Percentiles rank a stretch among this genome's conserved stretches.
Evolutionary conservation across 345 rosid genomes (phyloP).

Genomic region (Linum tenue): DNA sequence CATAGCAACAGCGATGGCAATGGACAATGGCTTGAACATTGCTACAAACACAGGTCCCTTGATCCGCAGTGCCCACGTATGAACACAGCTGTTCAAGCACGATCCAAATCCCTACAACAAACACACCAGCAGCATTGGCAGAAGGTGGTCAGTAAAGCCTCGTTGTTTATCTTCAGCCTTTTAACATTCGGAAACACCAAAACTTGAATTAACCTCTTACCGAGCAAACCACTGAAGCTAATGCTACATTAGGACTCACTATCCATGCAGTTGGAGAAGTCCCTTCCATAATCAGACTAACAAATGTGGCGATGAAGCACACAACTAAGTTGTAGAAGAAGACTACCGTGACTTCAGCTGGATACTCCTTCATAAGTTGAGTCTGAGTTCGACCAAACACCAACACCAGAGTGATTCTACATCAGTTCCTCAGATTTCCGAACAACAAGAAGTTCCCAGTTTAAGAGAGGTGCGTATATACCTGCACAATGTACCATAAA

Average conservation of each 20-base stretch:
- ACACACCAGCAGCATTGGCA: background rate
- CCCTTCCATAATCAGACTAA: background rate
- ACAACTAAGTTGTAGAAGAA: background rate
- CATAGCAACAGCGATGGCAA: slow-evolving; percentile 26
- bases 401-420: background rate
- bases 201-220: background rate
- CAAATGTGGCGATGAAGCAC: background rate
- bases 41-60: slow-evolving; percentile 26
- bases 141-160: no score
- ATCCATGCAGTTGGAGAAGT: background rate
- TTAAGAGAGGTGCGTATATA: background rate
- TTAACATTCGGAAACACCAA: no score
- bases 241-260: background rate
- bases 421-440: background rate
- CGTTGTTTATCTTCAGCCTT: no score
- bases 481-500: background rate
- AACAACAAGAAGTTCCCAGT: background rate
- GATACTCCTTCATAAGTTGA: background rate
- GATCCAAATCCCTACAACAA: slow-evolving; percentile 14
- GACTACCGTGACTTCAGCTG: background rate
- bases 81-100: slow-evolving; percentile 13
- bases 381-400: background rate
- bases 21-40: slow-evolving; percentile 29
- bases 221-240: background rate
- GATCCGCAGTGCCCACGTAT: slow-evolving; percentile 16